Evolutionary conservation across 2,329 filamentous ascomycete genomes (phyloP), one percentile per base, ranked within the genome.

Genomic region (Hymenoscyphus occultus): DNA sequence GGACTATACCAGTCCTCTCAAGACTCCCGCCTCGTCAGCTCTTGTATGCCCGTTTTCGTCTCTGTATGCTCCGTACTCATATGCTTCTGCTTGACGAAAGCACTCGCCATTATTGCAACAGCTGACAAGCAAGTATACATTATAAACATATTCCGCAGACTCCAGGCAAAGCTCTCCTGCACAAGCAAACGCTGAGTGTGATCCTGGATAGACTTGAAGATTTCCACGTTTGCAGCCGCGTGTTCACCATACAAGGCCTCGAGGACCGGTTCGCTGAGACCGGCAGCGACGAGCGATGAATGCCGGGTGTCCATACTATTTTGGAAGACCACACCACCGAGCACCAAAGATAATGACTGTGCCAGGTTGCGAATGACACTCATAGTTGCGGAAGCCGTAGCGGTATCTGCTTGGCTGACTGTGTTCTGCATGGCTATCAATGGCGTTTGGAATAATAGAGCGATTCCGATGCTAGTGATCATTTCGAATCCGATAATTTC

Each of bases 381-480:
- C 3, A 85, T 74, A 0, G 83, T 83, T 0, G 82, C 80, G 0
- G 82, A 85, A 0, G 83, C 84, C 0, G 80, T 79, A 0, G 83
- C 83, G 1, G 77, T 77, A 56, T 73, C 67, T 5, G 57, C 64
- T 61, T 69, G 68, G 1, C 77, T 73, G 13, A 85, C 81, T 14
- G 78, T 78, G n/a, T 79, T 80, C 67, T 87, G 85, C 0, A 87
- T 74, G 0, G 84, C 83, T 39, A 87, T 80, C 14, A 86, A 76
- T 0, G 84, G 84, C 0, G 84, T 77, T 65, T 83, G 76, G 72
- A 86, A 86, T 0, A 86, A 77, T 13, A 84, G 73, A 0, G 82
- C 84, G 0, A 78, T 78, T 0, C 85, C 85, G 0, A 82, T 66
- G 1, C 84, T 84, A 1, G 75, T 78, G 19, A 86, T 70, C 14